Conservation (phyloP, 306 rosid species). For the Glycine soja region DNA sequence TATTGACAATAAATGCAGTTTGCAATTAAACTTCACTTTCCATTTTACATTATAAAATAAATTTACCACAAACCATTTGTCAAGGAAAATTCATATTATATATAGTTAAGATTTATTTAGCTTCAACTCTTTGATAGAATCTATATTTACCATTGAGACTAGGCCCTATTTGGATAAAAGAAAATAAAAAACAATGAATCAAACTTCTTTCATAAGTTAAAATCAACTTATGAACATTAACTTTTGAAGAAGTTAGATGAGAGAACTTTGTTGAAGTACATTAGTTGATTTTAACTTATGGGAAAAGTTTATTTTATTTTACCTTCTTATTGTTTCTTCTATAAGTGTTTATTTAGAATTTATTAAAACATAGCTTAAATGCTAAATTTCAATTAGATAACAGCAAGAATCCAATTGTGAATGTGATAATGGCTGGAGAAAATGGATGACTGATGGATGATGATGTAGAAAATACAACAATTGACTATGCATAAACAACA, state of each 20-base stretch:
- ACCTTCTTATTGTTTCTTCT: neutral
- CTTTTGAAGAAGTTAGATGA: neutral
- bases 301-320: neutral
- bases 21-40: neutral
- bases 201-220: neutral
- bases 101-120: neutral
- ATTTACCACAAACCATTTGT: neutral
- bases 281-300: neutral
- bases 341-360: neutral
- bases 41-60: conserved; percentile 25
- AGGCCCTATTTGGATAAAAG: neutral
- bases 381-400: neutral
- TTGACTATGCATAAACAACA: neutral
- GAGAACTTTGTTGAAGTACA: neutral
- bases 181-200: neutral
- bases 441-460: conserved; percentile 7
- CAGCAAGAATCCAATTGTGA: conserved; percentile 14
- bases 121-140: conserved; percentile 7
- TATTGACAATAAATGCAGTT: conserved; percentile 11
- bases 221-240: neutral
- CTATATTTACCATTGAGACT: neutral
- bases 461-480: neutral
- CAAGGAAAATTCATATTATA: neutral
- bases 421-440: neutral
- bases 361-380: neutral